A percentile compares a stretch with the other conserved stretches of the same genome.
phyloP scores from a whole-genome alignment of 768 basidiomycete species.

The Vishniacozyma victoriae region DNA sequence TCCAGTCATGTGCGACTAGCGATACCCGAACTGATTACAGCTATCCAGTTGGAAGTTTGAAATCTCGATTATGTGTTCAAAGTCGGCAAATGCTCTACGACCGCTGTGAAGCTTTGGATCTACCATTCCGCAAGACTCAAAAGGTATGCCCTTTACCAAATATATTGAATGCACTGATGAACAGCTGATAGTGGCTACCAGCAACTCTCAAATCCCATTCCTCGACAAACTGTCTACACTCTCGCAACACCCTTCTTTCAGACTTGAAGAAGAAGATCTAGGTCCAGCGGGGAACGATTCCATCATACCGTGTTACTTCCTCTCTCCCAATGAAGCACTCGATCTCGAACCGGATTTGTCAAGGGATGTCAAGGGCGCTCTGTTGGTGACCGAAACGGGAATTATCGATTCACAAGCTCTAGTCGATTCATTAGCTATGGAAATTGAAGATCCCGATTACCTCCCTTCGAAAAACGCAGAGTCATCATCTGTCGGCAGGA shows the following conservation, averaged over 20 bases:
- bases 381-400: slow-evolving; percentile 81
- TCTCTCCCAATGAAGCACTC: slow-evolving; percentile 63
- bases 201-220: slow-evolving; percentile 59
- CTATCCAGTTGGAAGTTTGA: slow-evolving; percentile 75
- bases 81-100: slow-evolving; percentile 79
- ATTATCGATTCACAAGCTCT: slow-evolving; percentile 81
- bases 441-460: slow-evolving; percentile 63
- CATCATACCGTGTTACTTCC: slow-evolving; percentile 57
- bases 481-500: slow-evolving; percentile 41
- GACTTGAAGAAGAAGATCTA: slow-evolving; percentile 29
- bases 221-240: slow-evolving; percentile 64
- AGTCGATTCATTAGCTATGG: slow-evolving; percentile 75
- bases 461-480: slow-evolving; percentile 44
- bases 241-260: slow-evolving; percentile 55
- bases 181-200: slow-evolving; percentile 74
- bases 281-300: too few species aligned
- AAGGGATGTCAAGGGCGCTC: slow-evolving; percentile 59
- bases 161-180: not conserved
- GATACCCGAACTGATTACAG: slow-evolving; percentile 2
- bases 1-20: not conserved
- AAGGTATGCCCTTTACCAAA: slow-evolving; percentile 47
- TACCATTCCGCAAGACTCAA: slow-evolving; percentile 68
- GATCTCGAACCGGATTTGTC: slow-evolving; percentile 80
- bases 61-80: slow-evolving; percentile 76
- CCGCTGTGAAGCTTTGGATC: slow-evolving; percentile 58